Evolutionary conservation across 225 moss, liverwort and hornwort species (phyloP).

Genomic region (Climacium dendroides): DNA sequence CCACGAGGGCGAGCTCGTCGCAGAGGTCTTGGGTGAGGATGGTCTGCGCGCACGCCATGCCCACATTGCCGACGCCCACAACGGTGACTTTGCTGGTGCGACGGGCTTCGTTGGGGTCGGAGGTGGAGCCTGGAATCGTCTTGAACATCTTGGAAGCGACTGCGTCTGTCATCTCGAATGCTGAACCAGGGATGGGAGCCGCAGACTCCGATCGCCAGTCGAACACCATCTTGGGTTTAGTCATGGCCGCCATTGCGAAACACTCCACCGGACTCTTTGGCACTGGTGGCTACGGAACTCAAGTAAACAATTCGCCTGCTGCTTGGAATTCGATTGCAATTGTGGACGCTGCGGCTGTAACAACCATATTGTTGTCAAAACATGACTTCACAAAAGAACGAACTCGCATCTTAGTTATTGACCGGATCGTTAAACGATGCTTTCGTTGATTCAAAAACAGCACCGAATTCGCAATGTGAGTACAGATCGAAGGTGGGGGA

Average conservation of each 20-base stretch:
- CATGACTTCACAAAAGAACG: background rate
- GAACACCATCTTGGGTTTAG: conserved; percentile 31
- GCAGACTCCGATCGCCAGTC: conserved; percentile 25
- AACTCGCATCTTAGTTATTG: background rate
- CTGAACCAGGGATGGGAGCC: conserved; percentile 11
- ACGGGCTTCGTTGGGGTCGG: background rate
- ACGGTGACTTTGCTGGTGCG: conserved; percentile 32
- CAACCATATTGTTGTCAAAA: background rate
- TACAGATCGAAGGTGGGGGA: background rate
- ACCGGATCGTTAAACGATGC: background rate
- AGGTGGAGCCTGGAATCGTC: conserved; percentile 11
- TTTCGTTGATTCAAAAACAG: background rate
- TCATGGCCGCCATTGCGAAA: background rate
- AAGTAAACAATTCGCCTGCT: background rate
- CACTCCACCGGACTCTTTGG: background rate
- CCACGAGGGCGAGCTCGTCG: conserved; percentile 71
- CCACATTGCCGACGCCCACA: conserved; percentile 93
- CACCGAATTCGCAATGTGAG: background rate
- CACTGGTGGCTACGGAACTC: background rate
- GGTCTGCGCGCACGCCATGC: conserved; percentile 96
- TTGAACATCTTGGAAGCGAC: conserved; percentile 21
- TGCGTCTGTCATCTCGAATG: background rate
- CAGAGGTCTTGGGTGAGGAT: conserved; percentile 68
- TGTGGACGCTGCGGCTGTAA: background rate
- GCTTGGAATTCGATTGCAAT: background rate